Conservation (phyloP, 2,329 filamentous ascomycete genomes). For the Penicillium crustosum region DNA sequence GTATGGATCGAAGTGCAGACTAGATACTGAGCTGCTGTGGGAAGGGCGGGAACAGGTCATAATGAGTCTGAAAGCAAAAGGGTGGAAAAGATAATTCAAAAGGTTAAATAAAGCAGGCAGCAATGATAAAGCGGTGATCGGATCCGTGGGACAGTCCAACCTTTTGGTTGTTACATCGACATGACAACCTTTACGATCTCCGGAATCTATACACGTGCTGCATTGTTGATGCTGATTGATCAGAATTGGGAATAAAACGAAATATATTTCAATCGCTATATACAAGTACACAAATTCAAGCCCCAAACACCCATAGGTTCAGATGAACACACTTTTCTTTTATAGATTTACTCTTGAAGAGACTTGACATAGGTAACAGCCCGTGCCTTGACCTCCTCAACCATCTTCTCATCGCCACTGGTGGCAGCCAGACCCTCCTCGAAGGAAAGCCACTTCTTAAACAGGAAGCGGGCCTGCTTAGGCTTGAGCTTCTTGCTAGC, state of each 20-base stretch:
- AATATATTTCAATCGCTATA: constrained; percentile 24
- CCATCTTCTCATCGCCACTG: constrained; percentile 65
- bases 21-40: constrained; percentile 10
- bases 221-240: background rate
- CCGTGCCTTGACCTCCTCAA: constrained; percentile 68
- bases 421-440: constrained; percentile 61
- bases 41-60: constrained; percentile 7
- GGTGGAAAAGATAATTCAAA: background rate
- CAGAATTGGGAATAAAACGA: background rate
- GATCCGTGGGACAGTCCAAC: background rate
- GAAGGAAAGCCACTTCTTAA: constrained; percentile 88
- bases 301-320: constrained; percentile 26
- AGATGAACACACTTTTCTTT: constrained; percentile 16
- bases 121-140: constrained; percentile 20
- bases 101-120: background rate
- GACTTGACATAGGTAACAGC: constrained; percentile 68
- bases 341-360: constrained; percentile 33
- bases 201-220: background rate
- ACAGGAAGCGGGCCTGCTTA: constrained; percentile 80
- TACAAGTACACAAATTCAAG: constrained; percentile 19
- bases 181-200: background rate
- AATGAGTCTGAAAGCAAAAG: background rate
- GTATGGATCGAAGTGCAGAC: constrained; percentile 17
- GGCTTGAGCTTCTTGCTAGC: constrained; percentile 69
- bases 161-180: background rate